Evolutionary conservation across 176 grass and related monocot species (phyloP), one percentile per base, ranked within the genome.

Genomic region (Ensete glaucum): DNA sequence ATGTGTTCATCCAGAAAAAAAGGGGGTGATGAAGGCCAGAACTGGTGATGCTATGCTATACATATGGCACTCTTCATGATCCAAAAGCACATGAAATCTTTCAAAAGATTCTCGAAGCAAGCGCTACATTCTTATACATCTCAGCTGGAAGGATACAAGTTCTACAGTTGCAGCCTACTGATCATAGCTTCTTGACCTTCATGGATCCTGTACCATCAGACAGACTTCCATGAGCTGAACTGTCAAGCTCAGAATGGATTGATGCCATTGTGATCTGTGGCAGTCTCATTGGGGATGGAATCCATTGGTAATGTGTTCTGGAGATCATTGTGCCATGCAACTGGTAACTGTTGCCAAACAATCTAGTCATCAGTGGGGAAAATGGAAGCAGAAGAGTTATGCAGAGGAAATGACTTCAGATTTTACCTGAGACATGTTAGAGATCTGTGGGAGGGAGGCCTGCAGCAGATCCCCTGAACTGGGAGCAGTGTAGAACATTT

Each of bases 391-490:
- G 5, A 27, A 65, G 0, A 58, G 55, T n/a, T 60, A 19, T 1
- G 52, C 8, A 20, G 13, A 55, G 63, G 63, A 83, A 69, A 77
- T 82, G 77, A 15, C 48, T 73, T 75, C 72, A 12, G 52, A 80
- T 3, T 23, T 73, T 89, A 96, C 90, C 77, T 92, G 83, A 77
- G 85, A 76, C 43, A 85, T 88, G 64, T 75, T 23, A 34, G 81
- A 52, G 21, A 88, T 53, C 21, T 87, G 86, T 67, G 66, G 57
- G 5, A 78, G 62, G 60, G 69, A 80, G 34, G 72, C 49, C 62
- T 73, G 75, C 34, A 78, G 73, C 76, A 72, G 75, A 73, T 77
- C 59, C 53, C 53, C 69, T 57, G 59, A 78, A 74, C 77, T 80
- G 23, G 73, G 69, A 53, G 85, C 43, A 50, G 73, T 83, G 49